Base-by-base conservation (phyloP, 202 grass and related monocot species). In the Setaria viridis region DNA sequence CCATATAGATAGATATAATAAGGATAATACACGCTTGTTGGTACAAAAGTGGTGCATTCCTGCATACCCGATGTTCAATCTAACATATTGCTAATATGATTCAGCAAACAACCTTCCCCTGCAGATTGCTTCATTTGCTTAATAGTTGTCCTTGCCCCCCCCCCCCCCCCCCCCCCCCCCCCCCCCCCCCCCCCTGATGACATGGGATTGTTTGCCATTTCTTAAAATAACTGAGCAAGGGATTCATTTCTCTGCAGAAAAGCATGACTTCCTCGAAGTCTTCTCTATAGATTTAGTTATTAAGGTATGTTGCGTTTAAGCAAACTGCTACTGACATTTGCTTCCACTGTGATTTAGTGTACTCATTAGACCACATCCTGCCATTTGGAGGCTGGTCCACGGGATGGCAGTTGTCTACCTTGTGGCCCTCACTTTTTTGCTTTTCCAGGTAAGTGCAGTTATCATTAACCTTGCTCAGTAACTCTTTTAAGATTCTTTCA, bases 291-390 rank as follows among this genome's bases (percentile, higher is more conserved):
- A 62, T 72, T 85, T 71, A 74, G 19, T 83, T 72, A 76, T 47
- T 58, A 20, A 67, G 16, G 25, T 62, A 78, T 62, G 42, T 68
- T 2, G 7, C 57, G 58, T 81, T 78, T 63, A 78, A 60, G 25
- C 68, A 65, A 56, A 82, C 17, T 63, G 60, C 72, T 90, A 74
- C 71, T 88, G 33, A 89, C 67, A 85, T 72, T 57, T 90, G 54
- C 41, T 39, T 91, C 60, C 72, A 56, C 53, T 87, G 30, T 84
- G 79, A 92, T 90, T 91, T 91, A 99, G 97, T 71, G 97, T 97
- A 50, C 92, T 99, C 60, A 99, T 99, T 86, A 93, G 97, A 85
- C 97, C 97, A 76, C 97, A 99, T 88, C 97, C 97, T 86, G 94
- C 97, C 3, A 91, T 99, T 85, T 99, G 97, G 97, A 94, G 97